These are phyloP conservation scores for Fusarium verticillioides DNA, from an alignment of 2,329 filamentous ascomycete genomes.

Conservation along the genomic window DNA sequence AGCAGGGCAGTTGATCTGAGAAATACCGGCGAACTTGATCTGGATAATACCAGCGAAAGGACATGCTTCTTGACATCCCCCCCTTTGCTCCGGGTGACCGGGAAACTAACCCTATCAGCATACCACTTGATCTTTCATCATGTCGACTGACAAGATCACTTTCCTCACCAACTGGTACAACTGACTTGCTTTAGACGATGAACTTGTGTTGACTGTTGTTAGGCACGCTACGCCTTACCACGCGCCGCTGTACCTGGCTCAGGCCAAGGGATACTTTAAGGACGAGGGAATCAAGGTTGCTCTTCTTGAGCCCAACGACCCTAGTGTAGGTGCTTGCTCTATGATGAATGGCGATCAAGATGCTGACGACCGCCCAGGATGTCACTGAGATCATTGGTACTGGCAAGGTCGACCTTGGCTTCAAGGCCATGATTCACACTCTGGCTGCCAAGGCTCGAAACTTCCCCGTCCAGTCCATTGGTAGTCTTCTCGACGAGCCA, in stretches of 20 bases:
- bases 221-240: conserved; percentile 88
- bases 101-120: conserved; percentile 61
- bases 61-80: conserved; percentile 74
- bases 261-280: conserved; percentile 79
- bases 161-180: conserved; percentile 84
- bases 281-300: conserved; percentile 83
- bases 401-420: conserved; percentile 80
- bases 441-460: conserved; percentile 79
- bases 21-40: conserved; percentile 88
- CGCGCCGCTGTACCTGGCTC: conserved; percentile 79
- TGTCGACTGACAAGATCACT: conserved; percentile 87
- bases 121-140: conserved; percentile 60
- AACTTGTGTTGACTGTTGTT: conserved; percentile 44
- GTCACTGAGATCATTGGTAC: conserved; percentile 84
- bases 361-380: conserved; percentile 59
- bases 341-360: rapidly evolving
- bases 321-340: conserved; percentile 62
- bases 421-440: conserved; percentile 88
- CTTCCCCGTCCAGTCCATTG: conserved; percentile 78
- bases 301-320: conserved; percentile 81
- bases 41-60: conserved; percentile 90
- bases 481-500: conserved; percentile 80
- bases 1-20: conserved; percentile 66
- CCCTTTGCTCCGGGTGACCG: conserved; percentile 43
- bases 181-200: neutral